Percentiles rank a stretch among this genome's conserved stretches.
Conservation (phyloP, 192 early-diverging fungal genomes). For the Podila verticillata region DNA sequence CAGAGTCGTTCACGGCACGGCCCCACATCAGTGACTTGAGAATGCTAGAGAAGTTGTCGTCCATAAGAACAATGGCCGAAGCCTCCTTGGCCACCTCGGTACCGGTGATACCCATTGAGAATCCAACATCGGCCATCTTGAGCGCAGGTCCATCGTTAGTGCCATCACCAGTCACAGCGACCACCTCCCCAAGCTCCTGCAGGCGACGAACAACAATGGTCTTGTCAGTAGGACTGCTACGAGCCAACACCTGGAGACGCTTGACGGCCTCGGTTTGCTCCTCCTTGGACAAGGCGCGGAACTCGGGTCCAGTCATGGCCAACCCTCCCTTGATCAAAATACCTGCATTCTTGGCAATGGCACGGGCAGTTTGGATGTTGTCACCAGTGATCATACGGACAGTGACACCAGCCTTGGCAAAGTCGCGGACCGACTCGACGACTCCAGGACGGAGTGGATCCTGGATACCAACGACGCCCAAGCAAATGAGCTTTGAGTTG, state of each 20-base stretch:
- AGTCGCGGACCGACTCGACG: slow-evolving; percentile 77
- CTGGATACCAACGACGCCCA: slow-evolving; percentile 87
- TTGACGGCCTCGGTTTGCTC: slow-evolving; percentile 73
- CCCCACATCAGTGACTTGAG: slow-evolving; percentile 86
- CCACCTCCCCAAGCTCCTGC: slow-evolving; percentile 73
- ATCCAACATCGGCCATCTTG: slow-evolving; percentile 90
- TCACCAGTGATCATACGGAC: slow-evolving; percentile 93
- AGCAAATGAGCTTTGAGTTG: slow-evolving; percentile 61
- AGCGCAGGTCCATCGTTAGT: slow-evolving; percentile 90
- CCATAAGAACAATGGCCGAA: slow-evolving; percentile 85
- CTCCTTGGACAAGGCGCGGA: slow-evolving; percentile 72
- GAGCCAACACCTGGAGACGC: slow-evolving; percentile 85
- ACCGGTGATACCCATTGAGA: slow-evolving; percentile 93
- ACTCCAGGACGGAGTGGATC: slow-evolving; percentile 89
- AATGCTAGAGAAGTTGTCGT: slow-evolving; percentile 89
- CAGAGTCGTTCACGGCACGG: slow-evolving; percentile 82
- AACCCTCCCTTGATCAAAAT: slow-evolving; percentile 81
- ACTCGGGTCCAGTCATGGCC: slow-evolving; percentile 84
- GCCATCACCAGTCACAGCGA: slow-evolving; percentile 88
- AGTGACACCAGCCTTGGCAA: slow-evolving; percentile 84
- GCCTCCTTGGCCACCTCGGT: slow-evolving; percentile 89
- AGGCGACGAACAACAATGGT: slow-evolving; percentile 84
- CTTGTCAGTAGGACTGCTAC: slow-evolving; percentile 91
- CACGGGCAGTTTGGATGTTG: slow-evolving; percentile 87
- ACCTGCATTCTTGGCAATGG: slow-evolving; percentile 89